phyloP scores from a whole-genome alignment of 1,139 yeast species.

The Kodamaea ohmeri region DNA sequence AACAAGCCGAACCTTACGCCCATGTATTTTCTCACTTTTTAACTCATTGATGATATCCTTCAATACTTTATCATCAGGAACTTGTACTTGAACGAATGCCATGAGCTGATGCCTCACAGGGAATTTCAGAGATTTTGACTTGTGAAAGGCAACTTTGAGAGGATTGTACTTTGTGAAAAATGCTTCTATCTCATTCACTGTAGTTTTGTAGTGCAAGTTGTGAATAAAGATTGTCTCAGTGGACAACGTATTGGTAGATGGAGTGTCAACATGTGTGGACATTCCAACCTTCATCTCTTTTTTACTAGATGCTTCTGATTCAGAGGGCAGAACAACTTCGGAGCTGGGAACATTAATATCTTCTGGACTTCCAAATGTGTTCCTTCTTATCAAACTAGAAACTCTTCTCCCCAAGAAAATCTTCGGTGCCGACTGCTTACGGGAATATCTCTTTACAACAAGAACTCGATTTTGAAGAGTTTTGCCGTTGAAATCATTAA shows the following conservation, averaged over 20 bases:
- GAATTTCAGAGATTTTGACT: constrained; percentile 2
- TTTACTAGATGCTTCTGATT: no score
- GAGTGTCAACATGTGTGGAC: constrained; percentile 12
- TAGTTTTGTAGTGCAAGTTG: constrained; percentile 38
- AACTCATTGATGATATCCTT: constrained; percentile 43
- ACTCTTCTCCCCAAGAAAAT: not conserved
- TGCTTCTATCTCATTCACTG: constrained; percentile 42
- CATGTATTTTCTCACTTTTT: constrained; percentile 13
- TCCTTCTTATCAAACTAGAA: not conserved
- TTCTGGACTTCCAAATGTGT: not conserved
- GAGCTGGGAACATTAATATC: constrained; percentile 6
- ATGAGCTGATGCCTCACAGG: constrained; percentile 2
- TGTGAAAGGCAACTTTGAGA: constrained; percentile 5
- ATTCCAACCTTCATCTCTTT: no score
- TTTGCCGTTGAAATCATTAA: constrained; percentile 18
- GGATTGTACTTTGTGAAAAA: constrained; percentile 47
- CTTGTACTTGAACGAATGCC: constrained; percentile 22
- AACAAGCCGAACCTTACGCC: not conserved
- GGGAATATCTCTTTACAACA: constrained; percentile 2
- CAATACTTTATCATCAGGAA: constrained; percentile 39
- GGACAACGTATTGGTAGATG: not conserved
- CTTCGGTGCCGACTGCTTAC: not conserved
- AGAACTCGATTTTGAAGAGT: constrained; percentile 2
- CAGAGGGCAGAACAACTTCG: no score
- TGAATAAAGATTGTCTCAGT: constrained; percentile 54